phyloP scores from a whole-genome alignment of 495 filamentous ascomycete genomes.

The Aspergillus bridgeri region DNA sequence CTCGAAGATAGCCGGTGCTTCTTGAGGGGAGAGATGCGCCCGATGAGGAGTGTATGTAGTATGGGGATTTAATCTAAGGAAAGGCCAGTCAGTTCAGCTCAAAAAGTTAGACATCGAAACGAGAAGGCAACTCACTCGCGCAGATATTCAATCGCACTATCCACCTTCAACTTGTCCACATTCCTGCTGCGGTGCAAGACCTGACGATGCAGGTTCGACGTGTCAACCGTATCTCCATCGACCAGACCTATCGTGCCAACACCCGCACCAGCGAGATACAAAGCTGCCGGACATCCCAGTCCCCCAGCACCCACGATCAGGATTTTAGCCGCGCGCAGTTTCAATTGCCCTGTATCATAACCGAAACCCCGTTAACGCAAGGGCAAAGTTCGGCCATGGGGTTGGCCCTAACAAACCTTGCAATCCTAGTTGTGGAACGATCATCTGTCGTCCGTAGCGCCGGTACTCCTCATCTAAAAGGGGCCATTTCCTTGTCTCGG shows the following conservation, averaged over 20 bases:
- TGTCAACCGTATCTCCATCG: conserved; percentile 84
- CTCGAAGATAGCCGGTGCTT: conserved; percentile 59
- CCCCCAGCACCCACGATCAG: conserved; percentile 92
- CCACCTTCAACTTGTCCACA: conserved; percentile 78
- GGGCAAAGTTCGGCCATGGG: not conserved
- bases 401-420: conserved; percentile 48
- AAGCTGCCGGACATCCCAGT: conserved; percentile 84
- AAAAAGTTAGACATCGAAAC: too few relatives aligned
- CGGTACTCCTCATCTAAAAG: conserved; percentile 66
- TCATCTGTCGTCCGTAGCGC: conserved; percentile 90
- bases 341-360: conserved; percentile 64
- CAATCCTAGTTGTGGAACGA: conserved; percentile 80
- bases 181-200: conserved; percentile 68
- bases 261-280: conserved; percentile 85
- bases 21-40: conserved; percentile 59
- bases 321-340: conserved; percentile 64
- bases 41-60: conserved; percentile 59
- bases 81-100: conserved; percentile 3
- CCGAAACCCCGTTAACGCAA: conserved; percentile 6
- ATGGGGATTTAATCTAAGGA: conserved; percentile 62
- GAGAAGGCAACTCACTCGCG: conserved; percentile 52
- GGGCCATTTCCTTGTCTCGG: conserved; percentile 51
- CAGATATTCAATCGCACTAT: conserved; percentile 69
- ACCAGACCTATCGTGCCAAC: conserved; percentile 79
- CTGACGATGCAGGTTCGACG: conserved; percentile 91